Percentiles rank a stretch among this genome's conserved stretches.
Evolutionary conservation across 169 alveolate species (phyloP).

Genomic region (Plasmodium reichenowi): DNA sequence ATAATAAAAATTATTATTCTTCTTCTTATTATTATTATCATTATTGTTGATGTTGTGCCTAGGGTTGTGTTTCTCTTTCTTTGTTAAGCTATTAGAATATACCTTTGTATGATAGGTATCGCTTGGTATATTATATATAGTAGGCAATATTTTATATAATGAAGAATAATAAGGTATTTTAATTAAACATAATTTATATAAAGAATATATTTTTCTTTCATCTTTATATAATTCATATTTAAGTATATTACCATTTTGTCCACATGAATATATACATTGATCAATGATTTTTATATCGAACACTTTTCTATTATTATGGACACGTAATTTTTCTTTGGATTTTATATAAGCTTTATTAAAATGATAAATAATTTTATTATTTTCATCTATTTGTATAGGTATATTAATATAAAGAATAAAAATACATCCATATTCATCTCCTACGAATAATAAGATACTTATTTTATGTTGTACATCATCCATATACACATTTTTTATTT

Average conservation of each 20-base stretch:
- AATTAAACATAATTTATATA: conserved; percentile 50
- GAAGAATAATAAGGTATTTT: conserved; percentile 64
- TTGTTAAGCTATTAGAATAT: neutral
- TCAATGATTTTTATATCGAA: conserved; percentile 67
- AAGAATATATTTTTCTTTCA: conserved; percentile 32
- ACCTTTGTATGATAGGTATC: neutral
- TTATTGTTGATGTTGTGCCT: neutral
- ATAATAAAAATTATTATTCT: neutral
- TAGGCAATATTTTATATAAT: conserved; percentile 50
- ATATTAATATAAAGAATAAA: conserved; percentile 46
- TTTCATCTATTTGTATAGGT: conserved; percentile 22
- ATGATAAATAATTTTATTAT: conserved; percentile 11
- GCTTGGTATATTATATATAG: neutral
- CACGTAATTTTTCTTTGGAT: conserved; percentile 37
- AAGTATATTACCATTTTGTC: conserved; percentile 52
- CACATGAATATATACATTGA: conserved; percentile 62
- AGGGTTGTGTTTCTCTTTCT: neutral
- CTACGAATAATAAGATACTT: conserved; percentile 32
- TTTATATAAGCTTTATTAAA: conserved; percentile 20
- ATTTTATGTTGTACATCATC: neutral
- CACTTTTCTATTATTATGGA: conserved; percentile 68
- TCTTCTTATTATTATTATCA: neutral
- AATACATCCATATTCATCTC: conserved; percentile 76
- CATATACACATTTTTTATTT: neutral
- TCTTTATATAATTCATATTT: conserved; percentile 67